These are phyloP conservation scores for Eucalyptus fibrosa DNA, from an alignment of 345 rosid genomes.

Conservation along the genomic window DNA sequence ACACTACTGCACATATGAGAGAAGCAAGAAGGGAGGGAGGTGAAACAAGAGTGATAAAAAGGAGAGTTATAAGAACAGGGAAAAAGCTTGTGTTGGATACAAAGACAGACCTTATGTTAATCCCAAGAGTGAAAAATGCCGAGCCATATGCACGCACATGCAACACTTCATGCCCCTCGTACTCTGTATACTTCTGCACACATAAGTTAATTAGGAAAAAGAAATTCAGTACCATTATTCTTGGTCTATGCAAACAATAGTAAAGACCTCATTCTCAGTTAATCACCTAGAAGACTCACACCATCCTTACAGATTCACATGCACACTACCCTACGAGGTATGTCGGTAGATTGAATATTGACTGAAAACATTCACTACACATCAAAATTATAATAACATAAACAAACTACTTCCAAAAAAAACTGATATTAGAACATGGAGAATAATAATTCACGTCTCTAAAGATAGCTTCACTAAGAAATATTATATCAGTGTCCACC, in stretches of 20 bases:
- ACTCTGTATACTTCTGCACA: slow-evolving; percentile 47
- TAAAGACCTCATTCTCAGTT: not conserved
- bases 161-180: slow-evolving; percentile 60
- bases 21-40: not conserved
- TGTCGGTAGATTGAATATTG: not conserved
- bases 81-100: not conserved
- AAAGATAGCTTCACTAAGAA: not conserved
- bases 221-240: not conserved
- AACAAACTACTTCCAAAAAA: not conserved
- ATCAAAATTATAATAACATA: not conserved
- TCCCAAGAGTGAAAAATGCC: slow-evolving; percentile 76
- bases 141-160: slow-evolving; percentile 88
- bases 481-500: not conserved
- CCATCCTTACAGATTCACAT: not conserved
- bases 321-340: not conserved
- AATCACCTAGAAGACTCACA: not conserved
- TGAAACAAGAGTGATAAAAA: not conserved
- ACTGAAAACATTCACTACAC: not conserved
- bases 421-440: not conserved
- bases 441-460: not conserved
- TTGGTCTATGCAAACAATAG: not conserved
- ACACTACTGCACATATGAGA: not conserved
- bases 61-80: not conserved
- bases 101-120: slow-evolving; percentile 64
- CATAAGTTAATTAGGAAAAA: not conserved